Evolutionary conservation across 345 rosid species (phyloP), one percentile per base, ranked within the genome.

Genomic region (Boechera retrofracta): DNA sequence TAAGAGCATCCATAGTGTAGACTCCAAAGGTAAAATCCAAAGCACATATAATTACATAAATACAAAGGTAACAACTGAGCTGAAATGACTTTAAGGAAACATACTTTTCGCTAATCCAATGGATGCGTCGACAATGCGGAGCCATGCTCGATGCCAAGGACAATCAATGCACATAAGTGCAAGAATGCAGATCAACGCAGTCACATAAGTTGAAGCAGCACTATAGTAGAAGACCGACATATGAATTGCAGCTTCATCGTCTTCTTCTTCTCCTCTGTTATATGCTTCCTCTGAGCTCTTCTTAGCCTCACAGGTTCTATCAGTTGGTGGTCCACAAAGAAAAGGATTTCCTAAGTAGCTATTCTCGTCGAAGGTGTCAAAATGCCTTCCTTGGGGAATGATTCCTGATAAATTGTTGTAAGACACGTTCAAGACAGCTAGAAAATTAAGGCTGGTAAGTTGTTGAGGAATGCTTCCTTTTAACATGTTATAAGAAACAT

Each of bases 381-480:
- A 61, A 4, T 61, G 66, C 7, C 45, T 38, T 36, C 45, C 66
- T 38, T 61, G 48, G 7, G 66, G 48, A 36, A 61, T 61, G 66
- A 16, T 24, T 1, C 66, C 45, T 4, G 66, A 61, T 16, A 61
- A 33, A 36, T 61, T 18, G 48, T 38, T 61, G 7, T 38, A 38
- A 35, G 73, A 69, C 2, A 69, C 64, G 2, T 54, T 26, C 10
- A 69, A 69, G 10, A 13, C 7, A 29, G 38, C 59, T 36, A 69
- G 47, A 39, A 5, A 69, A 54, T 26, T 6, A 4, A 69, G 41
- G 9, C 12, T 29, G 6, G 68, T 49, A n/a, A 67, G 28, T 28
- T 67, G 73, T 2, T 38, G 39, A 48, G 79, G 79, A 36, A 59
- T 59, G 28, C 47, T 54, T 32, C 74, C 79, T 1, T 38, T 52